Evolutionary conservation across 2,329 filamentous ascomycete genomes (phyloP).

Genomic region (Aureobasidium sp.): DNA sequence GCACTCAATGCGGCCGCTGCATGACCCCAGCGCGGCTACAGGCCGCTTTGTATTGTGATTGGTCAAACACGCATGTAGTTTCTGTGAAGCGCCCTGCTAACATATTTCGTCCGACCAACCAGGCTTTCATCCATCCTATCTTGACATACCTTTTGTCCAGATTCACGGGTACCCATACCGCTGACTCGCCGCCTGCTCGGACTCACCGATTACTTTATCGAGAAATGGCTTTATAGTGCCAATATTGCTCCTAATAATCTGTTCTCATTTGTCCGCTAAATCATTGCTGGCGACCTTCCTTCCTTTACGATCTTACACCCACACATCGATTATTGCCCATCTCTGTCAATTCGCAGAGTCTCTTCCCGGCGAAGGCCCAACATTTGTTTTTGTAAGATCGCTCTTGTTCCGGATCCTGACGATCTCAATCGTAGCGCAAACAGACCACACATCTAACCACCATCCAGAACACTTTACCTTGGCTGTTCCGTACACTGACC

Average conservation of each 20-base stretch:
- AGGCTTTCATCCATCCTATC: background rate
- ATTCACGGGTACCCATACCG: background rate
- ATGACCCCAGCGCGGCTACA: slow-evolving; percentile 11
- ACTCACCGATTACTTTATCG: slow-evolving; percentile 7
- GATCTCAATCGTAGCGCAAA: background rate
- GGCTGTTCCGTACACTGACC: background rate
- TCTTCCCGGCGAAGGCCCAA: slow-evolving; percentile 8
- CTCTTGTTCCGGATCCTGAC: background rate
- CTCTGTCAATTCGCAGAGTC: background rate
- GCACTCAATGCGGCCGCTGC: slow-evolving; percentile 9
- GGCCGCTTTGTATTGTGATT: background rate
- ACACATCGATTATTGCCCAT: background rate
- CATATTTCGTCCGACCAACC: slow-evolving; percentile 2
- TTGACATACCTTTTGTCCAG: background rate
- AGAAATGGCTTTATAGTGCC: slow-evolving; percentile 12
- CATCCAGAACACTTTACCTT: background rate
- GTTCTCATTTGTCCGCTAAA: slow-evolving; percentile 5
- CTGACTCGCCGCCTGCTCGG: background rate
- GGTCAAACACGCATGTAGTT: background rate
- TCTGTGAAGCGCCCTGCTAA: slow-evolving; percentile 13
- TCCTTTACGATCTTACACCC: background rate
- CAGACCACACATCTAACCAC: background rate
- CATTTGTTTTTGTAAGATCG: background rate
- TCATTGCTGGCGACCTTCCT: slow-evolving; percentile 1
- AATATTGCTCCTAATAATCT: background rate